Evolutionary conservation across 192 early-diverging fungal genomes (phyloP).

Genomic region (Spinellus fusiger): DNA sequence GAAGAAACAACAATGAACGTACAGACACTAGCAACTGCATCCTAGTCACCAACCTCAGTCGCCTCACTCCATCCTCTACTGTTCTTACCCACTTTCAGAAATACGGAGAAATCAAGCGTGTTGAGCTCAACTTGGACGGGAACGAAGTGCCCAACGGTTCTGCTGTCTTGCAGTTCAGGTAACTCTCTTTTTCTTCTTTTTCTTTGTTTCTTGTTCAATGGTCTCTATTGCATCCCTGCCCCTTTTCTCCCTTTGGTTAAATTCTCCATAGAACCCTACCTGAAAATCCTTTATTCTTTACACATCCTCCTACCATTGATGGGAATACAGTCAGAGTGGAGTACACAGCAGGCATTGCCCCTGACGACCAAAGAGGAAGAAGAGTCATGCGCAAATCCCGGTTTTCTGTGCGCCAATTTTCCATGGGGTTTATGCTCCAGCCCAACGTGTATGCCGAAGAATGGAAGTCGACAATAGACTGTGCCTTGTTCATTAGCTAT

Average conservation of each 20-base stretch:
- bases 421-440: conserved; percentile 19
- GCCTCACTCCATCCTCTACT: neutral
- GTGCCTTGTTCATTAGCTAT: conserved; percentile 17
- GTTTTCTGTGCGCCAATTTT: conserved; percentile 6
- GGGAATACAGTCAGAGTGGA: conserved; percentile 16
- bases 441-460: conserved; percentile 20
- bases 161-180: conserved; percentile 14
- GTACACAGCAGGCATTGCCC: neutral
- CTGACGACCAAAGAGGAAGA: neutral
- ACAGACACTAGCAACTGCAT: too few relatives aligned
- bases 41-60: neutral
- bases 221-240: neutral
- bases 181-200: neutral
- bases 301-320: conserved; percentile 10
- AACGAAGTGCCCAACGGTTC: conserved; percentile 8
- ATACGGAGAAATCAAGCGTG: conserved; percentile 1
- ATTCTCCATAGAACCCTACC: neutral
- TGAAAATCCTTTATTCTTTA: neutral
- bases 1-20: too few relatives aligned
- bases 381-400: neutral
- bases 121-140: neutral
- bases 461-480: neutral
- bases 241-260: too few relatives aligned
- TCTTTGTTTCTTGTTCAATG: neutral
- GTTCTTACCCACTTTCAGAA: neutral